Evolutionary conservation across 345 rosid genomes (phyloP), one percentile per base, ranked within the genome.

Genomic region (Syzygium aqueum): DNA sequence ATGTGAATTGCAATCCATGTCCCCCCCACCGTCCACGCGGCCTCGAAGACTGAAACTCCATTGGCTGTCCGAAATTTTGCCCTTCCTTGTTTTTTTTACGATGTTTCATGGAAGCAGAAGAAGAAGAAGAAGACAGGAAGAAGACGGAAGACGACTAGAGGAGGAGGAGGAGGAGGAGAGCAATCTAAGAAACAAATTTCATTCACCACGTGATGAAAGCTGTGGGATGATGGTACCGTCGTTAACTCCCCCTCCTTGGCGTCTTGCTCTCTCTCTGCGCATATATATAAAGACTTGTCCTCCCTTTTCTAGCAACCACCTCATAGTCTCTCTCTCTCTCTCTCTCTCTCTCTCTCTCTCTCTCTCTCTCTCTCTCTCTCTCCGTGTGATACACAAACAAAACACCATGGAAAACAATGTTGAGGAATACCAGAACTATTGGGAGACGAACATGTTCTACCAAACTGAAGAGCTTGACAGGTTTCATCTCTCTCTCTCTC

Each of bases 371-470:
- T 61, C 23, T 50, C 53, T 63, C n/a, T 25, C 43, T 50, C 83
- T 49, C 61, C 14, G n/a, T 49, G 0, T 9, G 27, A 43, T 11
- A n/a, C 16, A 28, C 85, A 84, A 84, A 84, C 3, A 22, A 21
- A 21, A 50, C 85, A 37, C 23, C 25, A 84, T 84, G 86, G 86
- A 84, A 16, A 84, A 90, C 88, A 90, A 91, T 82, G 92, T 91
- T 23, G 95, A 93, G 51, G 98, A 95, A 37, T 92, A 89, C 86
- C 92, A 84, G 77, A 91, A 93, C 78, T 94, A 90, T 87, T 95
- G 95, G 96, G 98, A 95, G 86, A 87, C 95, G 2, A 94, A 86
- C 85, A 88, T 88, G 89, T 94, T 96, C 89, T 88, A 91, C 86
- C 97, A 90, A 50, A 91, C 91, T 52, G 95, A 94, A 89, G 97